Percentiles rank a stretch among this genome's conserved stretches.
These are phyloP conservation scores for Claviceps sorghi DNA, from an alignment of 2,329 filamentous ascomycete genomes.

Conservation along the genomic window DNA sequence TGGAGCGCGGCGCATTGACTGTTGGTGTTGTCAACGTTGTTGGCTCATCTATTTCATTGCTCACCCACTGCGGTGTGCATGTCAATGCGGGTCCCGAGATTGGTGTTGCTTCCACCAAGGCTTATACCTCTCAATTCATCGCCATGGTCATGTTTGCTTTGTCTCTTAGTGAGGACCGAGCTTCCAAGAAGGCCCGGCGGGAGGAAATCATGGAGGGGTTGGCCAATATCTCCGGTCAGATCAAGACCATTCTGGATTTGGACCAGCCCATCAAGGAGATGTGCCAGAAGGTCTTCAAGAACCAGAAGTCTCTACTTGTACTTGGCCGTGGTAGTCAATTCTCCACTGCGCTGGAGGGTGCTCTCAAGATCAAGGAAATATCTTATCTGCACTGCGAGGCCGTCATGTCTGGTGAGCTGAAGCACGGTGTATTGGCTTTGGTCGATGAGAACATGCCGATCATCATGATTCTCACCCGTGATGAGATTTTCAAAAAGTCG, in stretches of 20 bases:
- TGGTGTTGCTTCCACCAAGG: conserved; percentile 97
- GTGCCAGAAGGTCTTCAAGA: conserved; percentile 82
- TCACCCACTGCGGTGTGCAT: conserved; percentile 99
- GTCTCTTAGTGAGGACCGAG: conserved; percentile 88
- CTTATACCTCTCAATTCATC: conserved; percentile 97
- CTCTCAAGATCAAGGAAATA: conserved; percentile 99
- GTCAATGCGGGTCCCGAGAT: conserved; percentile 98
- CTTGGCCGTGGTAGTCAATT: conserved; percentile 92
- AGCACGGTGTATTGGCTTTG: conserved; percentile 93
- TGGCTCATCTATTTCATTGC: conserved; percentile 93
- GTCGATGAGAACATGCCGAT: conserved; percentile 98
- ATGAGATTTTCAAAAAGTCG: conserved; percentile 96
- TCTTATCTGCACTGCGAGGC: conserved; percentile 99
- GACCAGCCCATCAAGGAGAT: conserved; percentile 90
- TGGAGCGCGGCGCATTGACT: conserved; percentile 92
- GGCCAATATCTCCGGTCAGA: conserved; percentile 73
- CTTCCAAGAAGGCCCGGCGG: conserved; percentile 80
- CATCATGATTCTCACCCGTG: conserved; percentile 97
- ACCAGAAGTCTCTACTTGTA: conserved; percentile 90
- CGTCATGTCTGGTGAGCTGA: conserved; percentile 98
- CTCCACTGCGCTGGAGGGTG: conserved; percentile 91
- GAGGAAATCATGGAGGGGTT: conserved; percentile 96
- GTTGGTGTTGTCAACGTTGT: conserved; percentile 98
- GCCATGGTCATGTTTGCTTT: conserved; percentile 99
- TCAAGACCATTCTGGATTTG: conserved; percentile 80